Base-by-base conservation (phyloP, 371 early-diverging fungal genomes). In the Lichtheimia corymbifera region DNA sequence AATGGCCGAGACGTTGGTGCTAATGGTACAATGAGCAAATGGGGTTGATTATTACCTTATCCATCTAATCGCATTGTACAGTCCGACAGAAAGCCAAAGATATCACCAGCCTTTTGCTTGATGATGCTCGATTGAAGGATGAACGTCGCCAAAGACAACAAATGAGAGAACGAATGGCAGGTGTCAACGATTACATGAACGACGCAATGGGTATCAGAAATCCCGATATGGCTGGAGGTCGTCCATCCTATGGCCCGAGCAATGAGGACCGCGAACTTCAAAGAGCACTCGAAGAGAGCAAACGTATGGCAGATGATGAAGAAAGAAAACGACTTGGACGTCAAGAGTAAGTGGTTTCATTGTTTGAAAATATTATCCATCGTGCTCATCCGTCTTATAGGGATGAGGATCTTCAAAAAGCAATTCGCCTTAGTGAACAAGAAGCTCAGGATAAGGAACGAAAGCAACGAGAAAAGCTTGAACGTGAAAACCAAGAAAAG, bases 81-180 rank as follows among this genome's bases (percentile, higher is more conserved):
- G 97, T 97, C 6, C 94, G 97, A 17, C 91, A 95, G 68, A 95
- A 94, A 72, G 92, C 94, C 53, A 96, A 94, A 62, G 95, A 94
- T 55, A 85, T 98, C 44, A 92, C 95, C 9, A 79, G 82, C 6
- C 74, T 97, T 35, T 72, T 97, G 44, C 70, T 84, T 2, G 94
- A 97, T 64, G 95, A 93, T 2, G 70, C 85, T 6, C 85, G 89
- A 15, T 72, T 97, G 44, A 84, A 83, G 51, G 91, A 91, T 61
- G 91, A 88, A 64, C 88, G 97, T 41, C 76, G 74, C 28, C 83
- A 83, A 20, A 73, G 89, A 27, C 66, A 78, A 43, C 74, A 82
- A 61, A 87, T 88, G 86, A 82, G 85, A 49, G 79, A 86, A 51
- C 85, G 88, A 24, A 82, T 88, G 83, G 72, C 72, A 51, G 80